Conservation (phyloP, 1,284 basidiomycete species). For the Garcileccinum viscosum region DNA sequence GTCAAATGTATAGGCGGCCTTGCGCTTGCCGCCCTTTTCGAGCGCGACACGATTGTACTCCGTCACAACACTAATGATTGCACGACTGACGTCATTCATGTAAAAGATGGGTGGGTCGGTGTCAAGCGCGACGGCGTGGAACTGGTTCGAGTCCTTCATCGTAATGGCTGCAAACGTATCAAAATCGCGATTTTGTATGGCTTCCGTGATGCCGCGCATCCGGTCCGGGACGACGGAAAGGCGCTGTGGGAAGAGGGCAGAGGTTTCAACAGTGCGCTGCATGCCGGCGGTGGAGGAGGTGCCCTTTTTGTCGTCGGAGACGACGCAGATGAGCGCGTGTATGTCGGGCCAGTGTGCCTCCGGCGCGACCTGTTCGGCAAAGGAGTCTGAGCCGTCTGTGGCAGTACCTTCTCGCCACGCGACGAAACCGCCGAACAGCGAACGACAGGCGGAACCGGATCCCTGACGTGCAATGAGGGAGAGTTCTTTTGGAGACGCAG, state of each 20-base stretch:
- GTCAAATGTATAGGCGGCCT: slow-evolving; percentile 98
- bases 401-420: slow-evolving; percentile 80
- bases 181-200: slow-evolving; percentile 86
- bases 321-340: slow-evolving; percentile 97
- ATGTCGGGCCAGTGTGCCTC: slow-evolving; percentile 93
- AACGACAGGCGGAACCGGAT: slow-evolving; percentile 96
- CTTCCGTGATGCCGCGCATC: slow-evolving; percentile 83
- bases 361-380: slow-evolving; percentile 88
- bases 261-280: slow-evolving; percentile 96
- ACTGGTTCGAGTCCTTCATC: slow-evolving; percentile 98
- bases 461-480: slow-evolving; percentile 96
- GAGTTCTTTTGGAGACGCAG: slow-evolving; percentile 71
- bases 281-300: slow-evolving; percentile 95
- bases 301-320: slow-evolving; percentile 96
- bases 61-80: slow-evolving; percentile 86
- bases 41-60: slow-evolving; percentile 91
- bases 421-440: slow-evolving; percentile 96
- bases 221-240: slow-evolving; percentile 90
- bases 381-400: slow-evolving; percentile 82
- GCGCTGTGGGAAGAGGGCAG: slow-evolving; percentile 86
- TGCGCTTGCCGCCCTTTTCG: slow-evolving; percentile 65
- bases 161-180: slow-evolving; percentile 89
- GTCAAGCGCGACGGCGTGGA: slow-evolving; percentile 98
- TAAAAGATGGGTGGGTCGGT: slow-evolving; percentile 99
- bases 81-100: slow-evolving; percentile 93